These are phyloP conservation scores for Umbelopsis ramanniana DNA, from an alignment of 192 early-diverging fungal species.

Conservation along the genomic window DNA sequence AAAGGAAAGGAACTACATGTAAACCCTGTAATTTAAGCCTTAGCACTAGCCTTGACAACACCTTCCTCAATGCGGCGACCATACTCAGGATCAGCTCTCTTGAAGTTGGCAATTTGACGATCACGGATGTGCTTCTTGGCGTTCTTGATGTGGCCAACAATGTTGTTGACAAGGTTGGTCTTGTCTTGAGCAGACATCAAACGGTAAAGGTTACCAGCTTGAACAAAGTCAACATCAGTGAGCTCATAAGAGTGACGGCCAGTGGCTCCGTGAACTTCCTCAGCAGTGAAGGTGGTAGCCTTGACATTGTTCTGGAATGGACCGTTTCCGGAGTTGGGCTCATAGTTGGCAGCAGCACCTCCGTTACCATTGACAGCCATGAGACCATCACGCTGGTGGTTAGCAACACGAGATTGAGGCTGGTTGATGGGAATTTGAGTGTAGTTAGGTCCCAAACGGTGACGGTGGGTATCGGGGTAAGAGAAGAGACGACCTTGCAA, in stretches of 20 bases:
- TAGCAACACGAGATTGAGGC: conserved; percentile 42
- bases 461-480: conserved; percentile 73
- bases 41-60: conserved; percentile 20
- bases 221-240: conserved; percentile 66
- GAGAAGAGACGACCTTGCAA: conserved; percentile 76
- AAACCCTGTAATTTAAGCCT: conserved; percentile 1
- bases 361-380: conserved; percentile 59
- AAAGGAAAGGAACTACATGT: conserved; percentile 1
- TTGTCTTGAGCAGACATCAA: conserved; percentile 62
- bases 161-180: conserved; percentile 62
- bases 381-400: conserved; percentile 72
- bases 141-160: conserved; percentile 55
- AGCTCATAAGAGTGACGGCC: conserved; percentile 54
- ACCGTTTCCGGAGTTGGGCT: conserved; percentile 67
- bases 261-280: conserved; percentile 48
- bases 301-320: conserved; percentile 62
- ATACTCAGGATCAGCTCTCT: conserved; percentile 61
- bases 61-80: conserved; percentile 58
- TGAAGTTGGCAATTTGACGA: conserved; percentile 56
- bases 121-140: conserved; percentile 60
- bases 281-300: conserved; percentile 43
- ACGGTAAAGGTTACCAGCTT: conserved; percentile 61
- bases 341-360: conserved; percentile 64
- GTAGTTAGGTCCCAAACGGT: conserved; percentile 74
- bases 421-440: conserved; percentile 74